Percentiles rank a stretch among this genome's conserved stretches.
Conservation (phyloP, 768 basidiomycete species). For the Lactarius hatsudake region DNA sequence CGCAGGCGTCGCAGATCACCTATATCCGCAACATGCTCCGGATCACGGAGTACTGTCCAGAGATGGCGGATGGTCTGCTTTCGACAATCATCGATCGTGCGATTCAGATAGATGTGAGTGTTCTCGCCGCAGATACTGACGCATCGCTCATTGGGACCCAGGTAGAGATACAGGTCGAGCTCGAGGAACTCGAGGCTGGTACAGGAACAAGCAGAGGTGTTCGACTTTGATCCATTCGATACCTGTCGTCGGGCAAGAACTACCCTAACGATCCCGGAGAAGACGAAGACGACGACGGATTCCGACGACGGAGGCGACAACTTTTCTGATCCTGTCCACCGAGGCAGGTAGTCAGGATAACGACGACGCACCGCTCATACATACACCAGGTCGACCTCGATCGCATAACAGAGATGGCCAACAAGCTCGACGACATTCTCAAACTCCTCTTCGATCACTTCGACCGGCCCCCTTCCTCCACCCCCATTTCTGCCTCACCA, state of each 20-base stretch:
- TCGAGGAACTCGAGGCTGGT: slow-evolving; percentile 84
- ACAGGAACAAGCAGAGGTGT: slow-evolving; percentile 54
- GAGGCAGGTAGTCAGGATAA: slow-evolving; percentile 54
- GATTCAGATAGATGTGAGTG: slow-evolving; percentile 83
- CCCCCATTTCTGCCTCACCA: slow-evolving; percentile 32
- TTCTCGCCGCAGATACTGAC: neutral
- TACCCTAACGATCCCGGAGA: slow-evolving; percentile 55
- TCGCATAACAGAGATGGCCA: slow-evolving; percentile 82
- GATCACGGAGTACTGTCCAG: slow-evolving; percentile 83
- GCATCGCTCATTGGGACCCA: slow-evolving; percentile 32
- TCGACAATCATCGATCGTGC: slow-evolving; percentile 90
- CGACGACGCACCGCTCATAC: slow-evolving; percentile 37
- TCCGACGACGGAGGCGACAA: slow-evolving; percentile 41
- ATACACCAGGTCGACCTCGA: slow-evolving; percentile 57
- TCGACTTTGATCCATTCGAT: slow-evolving; percentile 85
- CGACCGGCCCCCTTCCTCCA: slow-evolving; percentile 43
- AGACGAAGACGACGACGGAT: slow-evolving; percentile 47
- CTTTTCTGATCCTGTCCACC: slow-evolving; percentile 74
- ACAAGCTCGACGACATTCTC: slow-evolving; percentile 88
- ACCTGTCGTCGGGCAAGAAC: slow-evolving; percentile 76
- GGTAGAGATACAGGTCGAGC: slow-evolving; percentile 96
- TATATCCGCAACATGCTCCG: slow-evolving; percentile 89
- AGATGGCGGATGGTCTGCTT: slow-evolving; percentile 78
- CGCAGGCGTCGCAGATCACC: slow-evolving; percentile 71
- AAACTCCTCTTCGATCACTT: slow-evolving; percentile 86